These are phyloP conservation scores for Mortierella sp. DNA, from an alignment of 371 early-diverging fungal species.

Conservation along the genomic window DNA sequence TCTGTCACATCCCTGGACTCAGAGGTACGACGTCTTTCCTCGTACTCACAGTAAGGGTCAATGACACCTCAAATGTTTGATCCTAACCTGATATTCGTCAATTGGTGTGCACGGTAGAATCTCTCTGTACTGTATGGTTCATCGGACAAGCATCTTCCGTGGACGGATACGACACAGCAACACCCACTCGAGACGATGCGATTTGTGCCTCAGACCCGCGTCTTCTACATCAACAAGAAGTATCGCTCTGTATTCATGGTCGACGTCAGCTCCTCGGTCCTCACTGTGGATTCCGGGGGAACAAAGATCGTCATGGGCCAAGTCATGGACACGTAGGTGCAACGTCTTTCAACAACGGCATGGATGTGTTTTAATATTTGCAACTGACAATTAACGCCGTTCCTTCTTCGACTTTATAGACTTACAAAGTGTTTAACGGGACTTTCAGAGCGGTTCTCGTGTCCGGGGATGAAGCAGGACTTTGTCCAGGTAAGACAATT, in stretches of 20 bases:
- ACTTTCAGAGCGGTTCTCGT: constrained; percentile 50
- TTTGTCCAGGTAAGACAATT: constrained; percentile 41
- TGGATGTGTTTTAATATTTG: neutral
- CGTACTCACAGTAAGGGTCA: too few species aligned
- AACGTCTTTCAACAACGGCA: too few species aligned
- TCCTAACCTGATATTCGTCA: neutral
- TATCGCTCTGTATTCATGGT: constrained; percentile 78
- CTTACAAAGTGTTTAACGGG: constrained; percentile 52
- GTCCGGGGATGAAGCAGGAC: constrained; percentile 35
- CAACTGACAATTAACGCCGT: neutral
- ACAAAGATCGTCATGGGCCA: constrained; percentile 68
- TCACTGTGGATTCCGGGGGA: constrained; percentile 70
- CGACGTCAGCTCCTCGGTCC: constrained; percentile 79
- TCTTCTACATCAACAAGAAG: constrained; percentile 67
- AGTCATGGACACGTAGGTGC: constrained; percentile 66
- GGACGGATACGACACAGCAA: constrained; percentile 42
- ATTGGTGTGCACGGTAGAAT: constrained; percentile 23
- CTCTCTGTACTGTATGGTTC: constrained; percentile 57
- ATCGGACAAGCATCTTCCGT: constrained; percentile 53
- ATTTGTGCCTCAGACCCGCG: constrained; percentile 78
- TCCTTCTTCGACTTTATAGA: constrained; percentile 15
- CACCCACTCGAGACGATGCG: constrained; percentile 39
- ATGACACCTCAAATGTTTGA: too few species aligned
- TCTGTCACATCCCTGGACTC: constrained; percentile 37
- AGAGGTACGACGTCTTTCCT: constrained; percentile 19